Evolutionary conservation across 352 stramenopile species (phyloP).

Genomic region (Hyaloperonospora arabidopsidis): DNA sequence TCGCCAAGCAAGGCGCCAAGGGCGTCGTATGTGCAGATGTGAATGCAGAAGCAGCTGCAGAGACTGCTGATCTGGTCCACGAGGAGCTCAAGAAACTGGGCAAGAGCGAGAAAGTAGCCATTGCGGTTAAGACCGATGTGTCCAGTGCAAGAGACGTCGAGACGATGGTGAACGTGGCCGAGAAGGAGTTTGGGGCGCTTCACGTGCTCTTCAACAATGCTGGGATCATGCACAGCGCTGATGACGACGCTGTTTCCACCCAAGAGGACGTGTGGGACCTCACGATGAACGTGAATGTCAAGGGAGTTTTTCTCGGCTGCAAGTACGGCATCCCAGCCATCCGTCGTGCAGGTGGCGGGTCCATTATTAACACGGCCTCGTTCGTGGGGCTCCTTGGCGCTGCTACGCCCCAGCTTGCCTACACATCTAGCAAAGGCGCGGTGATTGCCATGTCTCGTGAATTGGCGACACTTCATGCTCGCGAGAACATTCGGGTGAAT

Average conservation of each 20-base stretch:
- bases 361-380: constrained; percentile 85
- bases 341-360: constrained; percentile 66
- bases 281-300: constrained; percentile 85
- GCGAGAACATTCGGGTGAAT: constrained; percentile 86
- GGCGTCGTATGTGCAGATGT: constrained; percentile 77
- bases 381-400: constrained; percentile 78
- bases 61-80: constrained; percentile 61
- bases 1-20: constrained; percentile 69
- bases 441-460: constrained; percentile 84
- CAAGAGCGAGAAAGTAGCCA: constrained; percentile 44
- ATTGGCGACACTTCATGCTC: constrained; percentile 76
- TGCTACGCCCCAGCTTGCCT: constrained; percentile 81
- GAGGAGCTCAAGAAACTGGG: constrained; percentile 57
- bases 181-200: constrained; percentile 73
- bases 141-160: constrained; percentile 66
- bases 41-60: constrained; percentile 53
- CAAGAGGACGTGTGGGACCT: constrained; percentile 79
- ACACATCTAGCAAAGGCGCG: constrained; percentile 83
- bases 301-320: constrained; percentile 84
- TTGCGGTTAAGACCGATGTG: constrained; percentile 57
- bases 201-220: constrained; percentile 86
- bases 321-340: constrained; percentile 83
- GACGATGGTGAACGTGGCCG: constrained; percentile 65
- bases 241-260: constrained; percentile 71
- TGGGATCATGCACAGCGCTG: constrained; percentile 76